These are phyloP conservation scores for Aspergillus panamensis DNA, from an alignment of 495 filamentous ascomycete genomes.

Conservation along the genomic window DNA sequence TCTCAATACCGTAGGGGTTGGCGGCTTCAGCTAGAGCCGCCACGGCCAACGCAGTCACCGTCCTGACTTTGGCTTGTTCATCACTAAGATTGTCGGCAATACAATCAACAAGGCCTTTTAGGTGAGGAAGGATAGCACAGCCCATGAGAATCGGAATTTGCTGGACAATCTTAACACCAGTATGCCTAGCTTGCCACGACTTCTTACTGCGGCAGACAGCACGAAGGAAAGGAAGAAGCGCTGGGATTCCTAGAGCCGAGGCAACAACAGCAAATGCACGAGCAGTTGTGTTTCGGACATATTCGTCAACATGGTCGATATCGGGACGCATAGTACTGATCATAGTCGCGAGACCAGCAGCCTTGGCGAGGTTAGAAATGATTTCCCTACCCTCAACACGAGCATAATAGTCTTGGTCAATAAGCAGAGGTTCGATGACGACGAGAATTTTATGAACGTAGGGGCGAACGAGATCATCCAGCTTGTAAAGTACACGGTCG, in stretches of 20 bases:
- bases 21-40: conserved; percentile 95
- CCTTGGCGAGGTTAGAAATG: conserved; percentile 95
- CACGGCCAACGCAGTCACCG: conserved; percentile 91
- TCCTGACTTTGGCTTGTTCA: conserved; percentile 95
- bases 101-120: conserved; percentile 94
- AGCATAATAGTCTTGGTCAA: conserved; percentile 99
- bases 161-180: conserved; percentile 98
- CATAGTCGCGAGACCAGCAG: conserved; percentile 97
- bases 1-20: conserved; percentile 98
- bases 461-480: conserved; percentile 93
- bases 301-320: conserved; percentile 98
- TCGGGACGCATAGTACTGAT: conserved; percentile 98
- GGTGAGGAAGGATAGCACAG: conserved; percentile 91
- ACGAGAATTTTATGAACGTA: conserved; percentile 98
- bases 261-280: conserved; percentile 97
- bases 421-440: conserved; percentile 97
- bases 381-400: conserved; percentile 98
- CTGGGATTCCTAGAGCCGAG: conserved; percentile 92
- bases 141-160: conserved; percentile 99
- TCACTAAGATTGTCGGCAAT: conserved; percentile 95
- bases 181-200: conserved; percentile 97
- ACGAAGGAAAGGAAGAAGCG: conserved; percentile 88
- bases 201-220: conserved; percentile 97
- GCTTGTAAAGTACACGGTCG: conserved; percentile 96
- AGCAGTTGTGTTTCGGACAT: conserved; percentile 98